Base-by-base conservation (phyloP, 257 asterid species). In the Solanum stenotomum region DNA sequence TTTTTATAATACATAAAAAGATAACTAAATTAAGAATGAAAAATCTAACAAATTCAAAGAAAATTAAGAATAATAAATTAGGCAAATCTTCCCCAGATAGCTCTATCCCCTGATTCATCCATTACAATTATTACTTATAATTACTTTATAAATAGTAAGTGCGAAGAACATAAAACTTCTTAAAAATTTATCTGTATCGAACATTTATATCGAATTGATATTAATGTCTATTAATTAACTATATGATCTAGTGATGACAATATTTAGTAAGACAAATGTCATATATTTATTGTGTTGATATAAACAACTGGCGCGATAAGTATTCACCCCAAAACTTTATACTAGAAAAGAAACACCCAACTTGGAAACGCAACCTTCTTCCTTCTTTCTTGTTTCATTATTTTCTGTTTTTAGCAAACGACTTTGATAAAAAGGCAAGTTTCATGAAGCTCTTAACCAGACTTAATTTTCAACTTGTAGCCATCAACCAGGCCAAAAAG, bases 381-480 rank as follows among this genome's bases (percentile, higher is more conserved):
- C 33, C 33, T 8, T 78, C 12, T 42, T 42, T 40, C 25, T 40
- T 3, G 3, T 77, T 13, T 20, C 63, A 14, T 40, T 25, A 14
- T 79, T 20, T 42, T 78, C 38, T 89, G 88, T 85, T 87, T 86
- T 77, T 84, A 70, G 72, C 88, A 84, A 84, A 84, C 88, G 14
- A 87, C 88, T 89, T 87, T 65, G 68, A 85, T 84, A 42, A 63
- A 87, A 87, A 87, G 91, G 85, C 90, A 87, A 52, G 90, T 68
- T n/a, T 77, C 52, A 89, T 67, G 86, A 31, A 85, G 65, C 85
- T 79, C 35, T 42, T 78, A 78, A 42, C 25, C 4, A 6, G 1
- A 77, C 11, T 77, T 78, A 42, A 35, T 42, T 78, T 77, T 78
- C 38, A 40, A 79, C 65, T 10, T 14, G 25, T 79, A 25, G 15